These are phyloP conservation scores for Rutstroemia sydowiana DNA, from an alignment of 2,329 filamentous ascomycete genomes.

Conservation along the genomic window DNA sequence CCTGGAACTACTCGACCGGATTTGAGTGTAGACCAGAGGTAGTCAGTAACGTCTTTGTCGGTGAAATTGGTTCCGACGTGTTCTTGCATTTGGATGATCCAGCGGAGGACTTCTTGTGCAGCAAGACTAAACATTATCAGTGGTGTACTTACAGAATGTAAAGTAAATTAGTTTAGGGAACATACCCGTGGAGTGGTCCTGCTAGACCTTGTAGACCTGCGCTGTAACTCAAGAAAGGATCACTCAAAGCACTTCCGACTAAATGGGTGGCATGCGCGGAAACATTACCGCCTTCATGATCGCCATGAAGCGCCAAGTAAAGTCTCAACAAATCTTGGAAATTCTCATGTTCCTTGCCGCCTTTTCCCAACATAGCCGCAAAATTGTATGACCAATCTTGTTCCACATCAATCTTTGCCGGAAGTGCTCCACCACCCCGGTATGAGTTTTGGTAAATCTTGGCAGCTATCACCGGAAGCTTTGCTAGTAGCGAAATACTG, in stretches of 20 bases:
- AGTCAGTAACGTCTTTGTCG: slow-evolving; percentile 75
- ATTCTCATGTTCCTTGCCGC: slow-evolving; percentile 77
- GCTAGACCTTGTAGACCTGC: slow-evolving; percentile 92
- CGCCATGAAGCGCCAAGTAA: slow-evolving; percentile 93
- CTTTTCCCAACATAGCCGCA: slow-evolving; percentile 88
- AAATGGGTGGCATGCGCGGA: slow-evolving; percentile 93
- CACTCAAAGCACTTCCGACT: slow-evolving; percentile 87
- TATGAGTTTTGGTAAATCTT: slow-evolving; percentile 96
- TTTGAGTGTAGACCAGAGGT: slow-evolving; percentile 89
- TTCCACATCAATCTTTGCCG: slow-evolving; percentile 67
- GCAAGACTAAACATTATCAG: slow-evolving; percentile 53
- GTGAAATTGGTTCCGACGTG: slow-evolving; percentile 71
- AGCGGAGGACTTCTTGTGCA: slow-evolving; percentile 93
- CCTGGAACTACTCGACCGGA: slow-evolving; percentile 87
- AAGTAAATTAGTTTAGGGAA: background rate
- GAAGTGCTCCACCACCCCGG: slow-evolving; percentile 67
- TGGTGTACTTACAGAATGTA: background rate
- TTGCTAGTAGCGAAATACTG: slow-evolving; percentile 85
- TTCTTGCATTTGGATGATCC: slow-evolving; percentile 94
- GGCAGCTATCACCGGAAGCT: slow-evolving; percentile 91
- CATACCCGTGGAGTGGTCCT: slow-evolving; percentile 77
- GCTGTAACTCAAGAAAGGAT: slow-evolving; percentile 93
- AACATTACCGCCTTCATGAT: slow-evolving; percentile 97
- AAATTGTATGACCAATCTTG: slow-evolving; percentile 99
- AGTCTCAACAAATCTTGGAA: slow-evolving; percentile 93